Evolutionary conservation across 192 early-diverging fungal species (phyloP).

Genomic region (Backusella australiensis): DNA sequence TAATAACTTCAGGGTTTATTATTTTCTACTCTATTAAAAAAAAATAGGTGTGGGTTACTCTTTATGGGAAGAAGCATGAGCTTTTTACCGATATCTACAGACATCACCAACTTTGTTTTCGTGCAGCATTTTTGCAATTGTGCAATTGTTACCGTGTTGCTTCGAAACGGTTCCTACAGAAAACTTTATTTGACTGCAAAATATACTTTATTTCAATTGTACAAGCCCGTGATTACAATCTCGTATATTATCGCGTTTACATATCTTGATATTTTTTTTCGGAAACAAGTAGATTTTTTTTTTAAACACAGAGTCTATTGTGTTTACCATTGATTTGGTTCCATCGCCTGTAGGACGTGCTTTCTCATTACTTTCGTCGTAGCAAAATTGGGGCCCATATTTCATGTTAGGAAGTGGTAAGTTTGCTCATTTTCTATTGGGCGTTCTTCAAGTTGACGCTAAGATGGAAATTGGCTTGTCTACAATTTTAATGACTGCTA

Average conservation of each 20-base stretch:
- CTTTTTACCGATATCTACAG: constrained; percentile 37
- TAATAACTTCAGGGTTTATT: neutral
- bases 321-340: constrained; percentile 30
- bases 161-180: constrained; percentile 6
- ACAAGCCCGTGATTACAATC: constrained; percentile 31
- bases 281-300: neutral
- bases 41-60: constrained; percentile 26
- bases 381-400: constrained; percentile 32
- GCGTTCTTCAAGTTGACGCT: constrained; percentile 36
- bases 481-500: constrained; percentile 30
- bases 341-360: constrained; percentile 28
- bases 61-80: constrained; percentile 34
- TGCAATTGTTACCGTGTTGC: constrained; percentile 13
- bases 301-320: constrained; percentile 5
- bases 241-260: constrained; percentile 40
- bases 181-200: constrained; percentile 17
- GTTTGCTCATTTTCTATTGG: constrained; percentile 34
- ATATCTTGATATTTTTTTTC: constrained; percentile 36
- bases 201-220: constrained; percentile 22
- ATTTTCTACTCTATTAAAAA: neutral
- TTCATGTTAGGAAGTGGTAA: constrained; percentile 38
- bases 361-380: constrained; percentile 36
- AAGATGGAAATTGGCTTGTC: constrained; percentile 32
- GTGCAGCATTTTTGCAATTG: neutral
- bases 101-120: constrained; percentile 28